phyloP scores from a whole-genome alignment of 306 rosid genomes.

The Pyrus bretschneideri region DNA sequence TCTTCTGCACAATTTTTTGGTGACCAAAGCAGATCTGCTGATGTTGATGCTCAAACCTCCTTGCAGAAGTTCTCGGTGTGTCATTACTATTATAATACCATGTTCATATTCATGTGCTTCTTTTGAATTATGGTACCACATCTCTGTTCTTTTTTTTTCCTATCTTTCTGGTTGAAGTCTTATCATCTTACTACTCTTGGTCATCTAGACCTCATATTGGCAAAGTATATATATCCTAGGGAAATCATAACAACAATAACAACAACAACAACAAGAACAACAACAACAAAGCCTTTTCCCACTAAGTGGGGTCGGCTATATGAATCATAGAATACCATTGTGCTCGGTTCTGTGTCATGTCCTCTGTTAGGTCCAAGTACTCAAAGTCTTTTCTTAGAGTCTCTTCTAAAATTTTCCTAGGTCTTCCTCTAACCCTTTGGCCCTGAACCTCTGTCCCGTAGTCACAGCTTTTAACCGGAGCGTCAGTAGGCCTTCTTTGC shows the following conservation, averaged over 20 bases:
- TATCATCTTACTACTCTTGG: neutral
- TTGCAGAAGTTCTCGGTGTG: constrained; percentile 81
- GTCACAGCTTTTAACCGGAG: no score
- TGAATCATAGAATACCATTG: no score
- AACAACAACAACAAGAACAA: no score
- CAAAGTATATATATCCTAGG: neutral
- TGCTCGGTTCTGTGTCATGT: no score
- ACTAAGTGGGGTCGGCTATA: no score
- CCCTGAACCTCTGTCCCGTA: no score
- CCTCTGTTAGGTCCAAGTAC: no score
- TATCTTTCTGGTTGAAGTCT: neutral
- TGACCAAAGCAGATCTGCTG: constrained; percentile 59
- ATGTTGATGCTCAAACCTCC: constrained; percentile 54
- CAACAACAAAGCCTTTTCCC: no score
- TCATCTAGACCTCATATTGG: neutral
- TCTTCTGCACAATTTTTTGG: constrained; percentile 91
- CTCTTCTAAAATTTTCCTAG: no score
- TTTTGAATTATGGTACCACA: neutral
- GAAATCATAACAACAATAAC: neutral
- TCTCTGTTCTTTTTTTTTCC: neutral
- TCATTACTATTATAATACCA: neutral
- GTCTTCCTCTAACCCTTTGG: no score
- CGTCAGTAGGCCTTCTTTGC: no score
- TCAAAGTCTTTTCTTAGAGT: no score
- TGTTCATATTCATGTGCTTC: neutral